Conservation (phyloP, 2,329 filamentous ascomycete genomes). For the Sclerotinia sclerotiorum region DNA sequence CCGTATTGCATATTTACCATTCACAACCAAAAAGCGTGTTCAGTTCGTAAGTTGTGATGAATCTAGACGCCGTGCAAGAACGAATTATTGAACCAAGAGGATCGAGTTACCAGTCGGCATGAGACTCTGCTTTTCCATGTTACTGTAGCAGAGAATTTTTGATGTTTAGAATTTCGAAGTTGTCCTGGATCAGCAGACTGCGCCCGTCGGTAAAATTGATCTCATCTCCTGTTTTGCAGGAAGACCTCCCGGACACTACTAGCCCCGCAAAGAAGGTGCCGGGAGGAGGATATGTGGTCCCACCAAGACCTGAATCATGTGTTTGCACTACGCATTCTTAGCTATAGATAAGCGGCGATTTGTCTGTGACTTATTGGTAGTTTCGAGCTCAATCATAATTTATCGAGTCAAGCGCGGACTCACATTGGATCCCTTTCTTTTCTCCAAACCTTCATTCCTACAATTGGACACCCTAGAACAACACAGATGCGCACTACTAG, state of each 20-base stretch:
- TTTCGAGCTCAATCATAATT: neutral
- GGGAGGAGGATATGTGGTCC: neutral
- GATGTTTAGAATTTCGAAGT: neutral
- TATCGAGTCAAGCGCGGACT: neutral
- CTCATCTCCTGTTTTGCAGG: neutral
- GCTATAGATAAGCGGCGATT: neutral
- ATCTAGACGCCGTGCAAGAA: neutral
- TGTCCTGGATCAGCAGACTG: neutral
- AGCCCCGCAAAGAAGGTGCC: accelerated
- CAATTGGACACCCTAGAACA: neutral
- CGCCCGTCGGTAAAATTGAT: neutral
- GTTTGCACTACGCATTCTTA: accelerated
- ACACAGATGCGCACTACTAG: accelerated
- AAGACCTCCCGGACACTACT: accelerated
- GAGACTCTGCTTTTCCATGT: neutral
- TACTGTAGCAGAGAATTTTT: neutral
- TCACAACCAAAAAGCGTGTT: neutral
- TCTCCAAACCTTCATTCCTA: neutral
- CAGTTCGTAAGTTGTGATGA: neutral
- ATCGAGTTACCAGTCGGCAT: neutral
- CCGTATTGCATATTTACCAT: neutral
- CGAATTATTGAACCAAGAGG: neutral
- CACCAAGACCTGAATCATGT: accelerated
- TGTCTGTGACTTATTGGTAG: neutral
- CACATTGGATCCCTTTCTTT: too few species aligned